Percentiles rank a stretch among this genome's conserved stretches.
Conservation (phyloP, 2,329 filamentous ascomycete species). For the Nemania sp. region DNA sequence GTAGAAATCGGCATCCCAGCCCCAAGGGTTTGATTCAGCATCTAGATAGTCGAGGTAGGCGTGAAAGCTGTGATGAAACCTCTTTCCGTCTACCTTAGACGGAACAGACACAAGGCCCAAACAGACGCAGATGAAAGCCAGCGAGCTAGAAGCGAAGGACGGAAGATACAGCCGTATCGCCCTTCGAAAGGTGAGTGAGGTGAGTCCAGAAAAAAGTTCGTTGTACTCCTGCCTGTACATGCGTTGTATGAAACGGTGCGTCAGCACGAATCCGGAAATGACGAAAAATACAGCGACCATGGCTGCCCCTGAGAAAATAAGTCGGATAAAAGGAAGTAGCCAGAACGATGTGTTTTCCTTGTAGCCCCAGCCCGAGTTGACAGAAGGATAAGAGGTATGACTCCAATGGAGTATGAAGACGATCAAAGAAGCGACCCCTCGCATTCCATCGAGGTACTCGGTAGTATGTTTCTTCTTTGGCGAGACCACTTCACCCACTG, state of each 20-base stretch:
- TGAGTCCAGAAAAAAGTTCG: slow-evolving; percentile 48
- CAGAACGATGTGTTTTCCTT: slow-evolving; percentile 48
- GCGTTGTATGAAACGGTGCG: slow-evolving; percentile 54
- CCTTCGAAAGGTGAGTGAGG: slow-evolving; percentile 57
- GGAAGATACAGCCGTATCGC: slow-evolving; percentile 57
- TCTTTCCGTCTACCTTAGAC: slow-evolving; percentile 43
- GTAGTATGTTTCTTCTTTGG: slow-evolving; percentile 47
- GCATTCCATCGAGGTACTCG: slow-evolving; percentile 57
- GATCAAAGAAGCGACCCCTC: slow-evolving; percentile 56
- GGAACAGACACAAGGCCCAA: slow-evolving; percentile 45
- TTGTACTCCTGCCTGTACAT: slow-evolving; percentile 50
- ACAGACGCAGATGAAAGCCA: slow-evolving; percentile 51
- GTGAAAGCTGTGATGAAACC: slow-evolving; percentile 45
- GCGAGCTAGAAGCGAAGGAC: slow-evolving; percentile 53
- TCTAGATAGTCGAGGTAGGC: slow-evolving; percentile 49
- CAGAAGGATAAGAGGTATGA: slow-evolving; percentile 46
- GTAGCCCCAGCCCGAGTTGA: slow-evolving; percentile 53
- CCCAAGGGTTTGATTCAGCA: slow-evolving; percentile 49
- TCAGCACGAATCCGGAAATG: slow-evolving; percentile 57
- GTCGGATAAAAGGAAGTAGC: slow-evolving; percentile 55
- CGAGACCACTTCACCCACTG: slow-evolving; percentile 32
- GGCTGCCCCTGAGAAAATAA: slow-evolving; percentile 54
- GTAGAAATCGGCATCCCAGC: slow-evolving; percentile 46
- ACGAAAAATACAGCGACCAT: slow-evolving; percentile 59
- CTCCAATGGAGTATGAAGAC: slow-evolving; percentile 56